Evolutionary conservation across 2,329 filamentous ascomycete genomes (phyloP), one percentile per base, ranked within the genome.

Genomic region (Diaporthe citrichinensis): DNA sequence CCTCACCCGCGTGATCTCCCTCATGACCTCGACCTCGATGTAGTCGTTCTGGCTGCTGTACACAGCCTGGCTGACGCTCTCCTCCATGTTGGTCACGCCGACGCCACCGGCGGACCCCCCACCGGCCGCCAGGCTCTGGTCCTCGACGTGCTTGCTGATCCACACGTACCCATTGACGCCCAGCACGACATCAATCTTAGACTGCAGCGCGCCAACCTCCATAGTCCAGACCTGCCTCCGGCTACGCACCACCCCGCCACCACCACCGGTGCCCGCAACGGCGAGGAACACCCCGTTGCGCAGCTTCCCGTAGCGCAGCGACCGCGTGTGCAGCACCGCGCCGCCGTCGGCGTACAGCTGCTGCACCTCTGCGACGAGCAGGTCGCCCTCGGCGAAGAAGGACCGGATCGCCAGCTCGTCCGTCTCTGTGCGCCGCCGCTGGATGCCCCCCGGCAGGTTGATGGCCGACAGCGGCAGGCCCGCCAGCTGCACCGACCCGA

Each of bases 161-260:
- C 95, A 99, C 75, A 98, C 95, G 83, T 97, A 98, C 1, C 97
- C 97, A 81, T 99, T 99, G 53, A 99, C 97, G 3, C 97, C 97
- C 1, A 99, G 88, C 71, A 98, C 90, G 10, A 98, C 92, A 82
- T 98, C 95, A 39, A 99, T 90, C 77, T 92, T 93, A 71, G 91
- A 89, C 46, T 90, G 77, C 78, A 34, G 78, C 78, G 76, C 85
- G 55, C 85, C 86, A 7, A 83, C 84, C 76, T 93, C 90, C 80
- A 98, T 87, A 0, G 95, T 97, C 90, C 97, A 98, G 55, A 97
- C 93, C 86, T 99, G 97, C 74, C 96, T 88, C 79, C 96, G 91
- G 34, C 93, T 92, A 71, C 97, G 88, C 41, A 98, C 95, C 1
- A 98, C 95, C 58, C 96, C 95, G 4, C 92, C 93, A 3, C 96